These are phyloP conservation scores for Fusarium newnesense DNA, from an alignment of 2,329 filamentous ascomycete genomes.

Conservation along the genomic window DNA sequence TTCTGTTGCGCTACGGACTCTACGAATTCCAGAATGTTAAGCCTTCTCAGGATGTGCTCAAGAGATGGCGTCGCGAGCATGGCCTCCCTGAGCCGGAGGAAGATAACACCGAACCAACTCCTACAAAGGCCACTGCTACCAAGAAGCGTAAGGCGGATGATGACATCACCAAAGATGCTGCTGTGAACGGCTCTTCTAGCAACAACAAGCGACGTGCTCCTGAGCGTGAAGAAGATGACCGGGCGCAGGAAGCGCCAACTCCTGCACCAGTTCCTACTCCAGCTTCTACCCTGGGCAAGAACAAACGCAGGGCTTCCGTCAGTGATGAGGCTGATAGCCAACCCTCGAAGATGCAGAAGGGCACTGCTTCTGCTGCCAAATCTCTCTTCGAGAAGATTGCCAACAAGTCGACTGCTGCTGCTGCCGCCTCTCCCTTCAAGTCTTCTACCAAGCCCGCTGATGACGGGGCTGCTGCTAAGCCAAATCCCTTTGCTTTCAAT, in stretches of 20 bases:
- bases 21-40: constrained; percentile 73
- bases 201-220: constrained; percentile 61
- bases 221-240: constrained; percentile 52
- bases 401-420: constrained; percentile 57
- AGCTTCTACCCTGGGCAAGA: constrained; percentile 53
- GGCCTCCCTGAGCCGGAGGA: constrained; percentile 63
- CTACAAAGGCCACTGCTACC: constrained; percentile 49
- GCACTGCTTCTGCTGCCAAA: constrained; percentile 64
- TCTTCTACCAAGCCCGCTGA: constrained; percentile 43
- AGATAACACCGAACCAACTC: constrained; percentile 49
- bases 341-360: constrained; percentile 62
- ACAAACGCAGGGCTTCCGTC: constrained; percentile 63
- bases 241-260: constrained; percentile 53
- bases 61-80: constrained; percentile 67
- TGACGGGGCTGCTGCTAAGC: constrained; percentile 45
- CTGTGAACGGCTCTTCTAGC: constrained; percentile 48
- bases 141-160: constrained; percentile 70
- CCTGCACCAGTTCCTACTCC: constrained; percentile 42
- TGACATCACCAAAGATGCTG: constrained; percentile 54
- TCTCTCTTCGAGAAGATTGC: constrained; percentile 67
- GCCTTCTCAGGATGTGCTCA: constrained; percentile 66
- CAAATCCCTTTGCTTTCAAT: constrained; percentile 48
- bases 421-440: constrained; percentile 48
- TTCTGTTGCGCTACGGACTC: constrained; percentile 69
- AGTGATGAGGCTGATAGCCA: constrained; percentile 60